Evolutionary conservation across 2,329 filamentous ascomycete species (phyloP).

Genomic region (Drechmeria coniospora): DNA sequence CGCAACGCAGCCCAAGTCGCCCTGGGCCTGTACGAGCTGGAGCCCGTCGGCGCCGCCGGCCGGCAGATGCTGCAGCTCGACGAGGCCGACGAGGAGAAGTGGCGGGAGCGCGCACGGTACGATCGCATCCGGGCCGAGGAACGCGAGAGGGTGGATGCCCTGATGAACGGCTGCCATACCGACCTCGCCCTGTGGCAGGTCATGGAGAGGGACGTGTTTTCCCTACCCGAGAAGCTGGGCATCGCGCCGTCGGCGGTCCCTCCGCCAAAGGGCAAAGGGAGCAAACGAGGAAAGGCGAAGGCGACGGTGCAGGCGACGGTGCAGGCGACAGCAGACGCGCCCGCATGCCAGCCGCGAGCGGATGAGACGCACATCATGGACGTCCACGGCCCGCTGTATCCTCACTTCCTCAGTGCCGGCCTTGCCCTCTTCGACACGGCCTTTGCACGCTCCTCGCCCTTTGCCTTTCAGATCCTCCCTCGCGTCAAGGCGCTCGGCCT

Average conservation of each 20-base stretch:
- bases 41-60: slow-evolving; percentile 11
- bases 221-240: slow-evolving; percentile 38
- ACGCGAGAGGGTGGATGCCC: slow-evolving; percentile 31
- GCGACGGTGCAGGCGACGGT: slow-evolving; percentile 2
- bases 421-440: slow-evolving; percentile 39
- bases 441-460: slow-evolving; percentile 42
- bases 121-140: slow-evolving; percentile 28
- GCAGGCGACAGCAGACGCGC: background rate
- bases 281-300: slow-evolving; percentile 4
- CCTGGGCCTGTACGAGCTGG: slow-evolving; percentile 21
- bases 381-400: slow-evolving; percentile 48
- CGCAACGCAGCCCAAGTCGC: slow-evolving; percentile 23
- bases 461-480: slow-evolving; percentile 47
- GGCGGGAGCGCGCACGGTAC: slow-evolving; percentile 18
- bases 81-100: slow-evolving; percentile 14
- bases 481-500: slow-evolving; percentile 52
- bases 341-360: slow-evolving; percentile 2
- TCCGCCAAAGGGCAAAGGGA: slow-evolving; percentile 4
- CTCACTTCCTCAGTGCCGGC: slow-evolving; percentile 41
- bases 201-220: slow-evolving; percentile 52
- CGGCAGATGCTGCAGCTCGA: slow-evolving; percentile 15
- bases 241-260: slow-evolving; percentile 14
- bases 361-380: slow-evolving; percentile 28
- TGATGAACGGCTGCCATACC: slow-evolving; percentile 38
- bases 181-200: slow-evolving; percentile 53